These are phyloP conservation scores for Usnea hakonensis DNA, from an alignment of 495 filamentous ascomycete species.

Conservation along the genomic window DNA sequence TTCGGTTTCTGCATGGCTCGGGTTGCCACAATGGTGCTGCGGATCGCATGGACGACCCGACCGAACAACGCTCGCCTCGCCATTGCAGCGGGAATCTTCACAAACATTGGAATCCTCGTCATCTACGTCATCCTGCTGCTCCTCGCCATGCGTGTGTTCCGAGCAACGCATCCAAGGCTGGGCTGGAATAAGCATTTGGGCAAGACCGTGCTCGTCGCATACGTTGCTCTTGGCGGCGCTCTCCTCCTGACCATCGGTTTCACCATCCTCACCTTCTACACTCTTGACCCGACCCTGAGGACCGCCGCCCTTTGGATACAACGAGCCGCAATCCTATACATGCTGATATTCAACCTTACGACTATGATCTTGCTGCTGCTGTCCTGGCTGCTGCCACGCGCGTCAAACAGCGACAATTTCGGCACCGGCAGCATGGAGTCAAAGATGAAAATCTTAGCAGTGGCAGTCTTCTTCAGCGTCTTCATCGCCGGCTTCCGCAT, in stretches of 20 bases:
- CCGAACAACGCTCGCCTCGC: slow-evolving; percentile 43
- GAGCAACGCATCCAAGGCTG: slow-evolving; percentile 61
- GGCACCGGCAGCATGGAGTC: slow-evolving; percentile 57
- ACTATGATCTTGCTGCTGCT: slow-evolving; percentile 68
- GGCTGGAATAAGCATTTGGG: slow-evolving; percentile 52
- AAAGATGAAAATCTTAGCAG: slow-evolving; percentile 54
- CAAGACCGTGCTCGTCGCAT: slow-evolving; percentile 46
- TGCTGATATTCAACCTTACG: slow-evolving; percentile 58
- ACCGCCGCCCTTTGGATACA: slow-evolving; percentile 52
- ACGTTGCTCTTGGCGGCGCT: slow-evolving; percentile 47
- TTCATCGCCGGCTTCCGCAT: slow-evolving; percentile 61
- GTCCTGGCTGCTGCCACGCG: slow-evolving; percentile 44
- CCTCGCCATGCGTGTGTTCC: slow-evolving; percentile 64
- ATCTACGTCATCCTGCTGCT: slow-evolving; percentile 72
- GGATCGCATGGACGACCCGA: slow-evolving; percentile 42
- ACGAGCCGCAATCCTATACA: slow-evolving; percentile 43
- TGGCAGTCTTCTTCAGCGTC: slow-evolving; percentile 46
- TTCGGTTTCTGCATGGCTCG: slow-evolving; percentile 74
- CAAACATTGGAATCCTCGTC: slow-evolving; percentile 64
- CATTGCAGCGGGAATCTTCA: slow-evolving; percentile 65
- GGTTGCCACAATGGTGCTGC: slow-evolving; percentile 52
- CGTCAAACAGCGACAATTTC: slow-evolving; percentile 52
- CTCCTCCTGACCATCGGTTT: slow-evolving; percentile 61
- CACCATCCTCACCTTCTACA: slow-evolving; percentile 58
- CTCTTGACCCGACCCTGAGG: slow-evolving; percentile 42